These are phyloP conservation scores for Aureobasidium uvarum DNA, from an alignment of 2,329 filamentous ascomycete species.

Conservation along the genomic window DNA sequence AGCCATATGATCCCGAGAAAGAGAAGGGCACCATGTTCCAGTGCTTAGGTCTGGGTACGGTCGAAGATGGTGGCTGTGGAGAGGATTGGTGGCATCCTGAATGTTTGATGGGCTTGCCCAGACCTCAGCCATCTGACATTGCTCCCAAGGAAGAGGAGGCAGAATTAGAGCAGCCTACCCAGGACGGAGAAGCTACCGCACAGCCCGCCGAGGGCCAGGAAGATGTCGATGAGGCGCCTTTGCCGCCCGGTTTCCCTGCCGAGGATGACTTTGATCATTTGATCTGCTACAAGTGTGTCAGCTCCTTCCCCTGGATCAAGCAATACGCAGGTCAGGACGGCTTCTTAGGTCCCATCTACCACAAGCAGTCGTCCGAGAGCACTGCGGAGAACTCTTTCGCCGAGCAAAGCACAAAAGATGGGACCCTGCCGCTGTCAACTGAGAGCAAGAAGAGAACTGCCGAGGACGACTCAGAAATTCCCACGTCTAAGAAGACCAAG, in stretches of 20 bases:
- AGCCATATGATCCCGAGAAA: constrained; percentile 81
- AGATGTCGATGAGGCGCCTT: constrained; percentile 56
- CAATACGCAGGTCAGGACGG: constrained; percentile 75
- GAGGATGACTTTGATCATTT: constrained; percentile 89
- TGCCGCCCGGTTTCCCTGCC: constrained; percentile 80
- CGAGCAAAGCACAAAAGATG: not conserved
- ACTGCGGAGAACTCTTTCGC: not conserved
- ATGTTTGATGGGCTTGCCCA: constrained; percentile 77
- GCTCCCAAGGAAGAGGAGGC: constrained; percentile 4
- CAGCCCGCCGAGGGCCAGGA: constrained; percentile 41
- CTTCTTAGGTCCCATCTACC: constrained; percentile 70
- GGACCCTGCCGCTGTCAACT: not conserved
- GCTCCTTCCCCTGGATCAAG: constrained; percentile 88
- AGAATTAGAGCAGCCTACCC: constrained; percentile 28
- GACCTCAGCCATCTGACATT: constrained; percentile 53
- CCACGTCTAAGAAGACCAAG: constrained; percentile 9
- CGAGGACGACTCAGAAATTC: not conserved
- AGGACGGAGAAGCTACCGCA: constrained; percentile 44
- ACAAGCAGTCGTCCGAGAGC: not conserved
- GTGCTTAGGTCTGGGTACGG: constrained; percentile 78
- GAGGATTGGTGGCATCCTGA: constrained; percentile 99
- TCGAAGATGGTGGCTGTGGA: constrained; percentile 82
- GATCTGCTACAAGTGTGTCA: constrained; percentile 90
- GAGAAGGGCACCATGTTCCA: constrained; percentile 99
- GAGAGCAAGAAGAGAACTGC: constrained; percentile 24